Evolutionary conservation across 2,329 filamentous ascomycete genomes (phyloP), one percentile per base, ranked within the genome.

Genomic region (Lasiodiplodia citricola): DNA sequence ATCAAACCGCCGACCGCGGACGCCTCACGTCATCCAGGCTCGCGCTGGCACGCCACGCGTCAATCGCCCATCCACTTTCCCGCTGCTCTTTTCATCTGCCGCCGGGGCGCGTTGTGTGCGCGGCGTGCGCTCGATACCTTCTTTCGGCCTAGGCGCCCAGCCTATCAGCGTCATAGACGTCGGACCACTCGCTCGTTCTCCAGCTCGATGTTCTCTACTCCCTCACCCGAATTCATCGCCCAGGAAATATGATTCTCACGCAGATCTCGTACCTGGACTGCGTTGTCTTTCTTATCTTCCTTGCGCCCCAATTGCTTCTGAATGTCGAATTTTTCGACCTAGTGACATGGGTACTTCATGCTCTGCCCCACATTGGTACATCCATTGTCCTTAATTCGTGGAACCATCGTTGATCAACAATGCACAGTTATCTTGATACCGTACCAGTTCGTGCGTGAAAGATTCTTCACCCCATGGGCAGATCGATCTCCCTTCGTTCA

Each of bases 241-340:
- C 16, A n/a, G 6, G 25, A 37, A 64, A 52, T 13, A 94, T 94
- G 91, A 90, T 93, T 70, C 83, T 96, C 52, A 87, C 87, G 44
- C 89, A 91, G 68, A 87, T 96, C 55, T 92, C 90, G 7, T 91
- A 91, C 78, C 77, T 93, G 35, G 93, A 96, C 81, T 94, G 91
- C 81, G 68, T 91, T 37, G 87, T 90, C 69, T 96, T 94, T 75
- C 85, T 92, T 60, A 64, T 90, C 52, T 90, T 92, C 74, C 85
- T 95, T 16, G 82, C 88, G 3, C 91, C 91, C 3, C 91, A 94
- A 79, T 82, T 96, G 47, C 81, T 95, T 41, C 80, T 90, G 71
- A 87, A 90, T 68, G 89, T 90, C 70, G 91, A 91, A 35, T 74
- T 92, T 18, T 79, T 89, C 68, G 81, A 83, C 60, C 89, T 90